Base-by-base conservation (phyloP, 1,139 yeast species). In the Yamadazyma aaseri region DNA sequence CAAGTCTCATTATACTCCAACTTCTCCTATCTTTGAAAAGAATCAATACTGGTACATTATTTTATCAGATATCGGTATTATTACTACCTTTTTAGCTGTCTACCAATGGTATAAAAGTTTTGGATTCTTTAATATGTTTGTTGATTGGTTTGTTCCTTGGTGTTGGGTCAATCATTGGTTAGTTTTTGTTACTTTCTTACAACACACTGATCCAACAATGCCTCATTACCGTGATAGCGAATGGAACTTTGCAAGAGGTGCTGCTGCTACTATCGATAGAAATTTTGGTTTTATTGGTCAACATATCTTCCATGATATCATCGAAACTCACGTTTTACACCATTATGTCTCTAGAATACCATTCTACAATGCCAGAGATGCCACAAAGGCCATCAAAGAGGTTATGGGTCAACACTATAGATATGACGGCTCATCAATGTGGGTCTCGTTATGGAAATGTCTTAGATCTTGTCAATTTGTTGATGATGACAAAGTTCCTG, bases 191-290 rank as follows among this genome's bases (percentile, higher is more conserved):
- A 86, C 95, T 32, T 86, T 72, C 62, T 73, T 86, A 53, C 95
- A 86, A 62, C 95, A 86, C 66, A 78, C 94, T 21, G 94, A 83
- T 61, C 84, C 89, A 29, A 61, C 78, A 12, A 71, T 85, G 71
- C 87, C 95, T 30, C 95, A 85, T 60, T 86, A 86, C 65, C 80
- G 77, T 40, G 75, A 79, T 36, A 60, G 61, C 23, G 79, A 81
- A 62, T 86, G 95, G 95, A 85, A 76, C 50, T 86, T 85, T 58
- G 92, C 94, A 40, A 74, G 89, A 52, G 95, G 95, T 49, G 95
- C 95, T 17, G 89, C 92, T 38, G 82, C 90, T 42, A 86, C 95
- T 40, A 79, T 86, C 47, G 95, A 86, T 63, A 76, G 95, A 56
- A 79, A 85, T 51, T 83, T 82, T 59, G 92, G 94, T 17, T 83